These are phyloP conservation scores for Neurospora sublineolata DNA, from an alignment of 495 filamentous ascomycete genomes.

Conservation along the genomic window DNA sequence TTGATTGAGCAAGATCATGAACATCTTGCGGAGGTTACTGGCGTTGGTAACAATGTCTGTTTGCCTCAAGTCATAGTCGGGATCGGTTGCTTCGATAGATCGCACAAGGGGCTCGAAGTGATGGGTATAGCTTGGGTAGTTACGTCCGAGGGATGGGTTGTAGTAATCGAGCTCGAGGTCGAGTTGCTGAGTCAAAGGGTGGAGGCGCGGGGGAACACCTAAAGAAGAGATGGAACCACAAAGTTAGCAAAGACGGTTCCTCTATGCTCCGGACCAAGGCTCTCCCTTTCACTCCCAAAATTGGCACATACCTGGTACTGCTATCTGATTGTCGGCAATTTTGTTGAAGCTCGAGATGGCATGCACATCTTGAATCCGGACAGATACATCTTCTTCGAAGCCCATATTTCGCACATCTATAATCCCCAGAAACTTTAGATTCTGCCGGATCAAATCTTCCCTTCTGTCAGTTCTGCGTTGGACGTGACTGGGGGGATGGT, in stretches of 20 bases:
- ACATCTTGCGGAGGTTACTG: conserved; percentile 17
- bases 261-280: not conserved
- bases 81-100: conserved; percentile 6
- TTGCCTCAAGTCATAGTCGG: conserved; percentile 2
- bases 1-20: conserved; percentile 8
- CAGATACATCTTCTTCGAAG: not conserved
- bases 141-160: not conserved
- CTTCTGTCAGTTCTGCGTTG: not conserved
- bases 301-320: conserved; percentile 13
- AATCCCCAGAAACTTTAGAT: not conserved
- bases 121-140: conserved; percentile 5
- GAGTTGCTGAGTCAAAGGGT: conserved; percentile 1
- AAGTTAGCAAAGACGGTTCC: not conserved
- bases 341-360: conserved; percentile 19
- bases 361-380: conserved; percentile 2
- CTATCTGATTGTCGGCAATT: conserved; percentile 10
- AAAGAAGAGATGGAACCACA: too few species aligned
- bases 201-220: conserved; percentile 11
- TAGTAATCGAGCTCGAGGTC: not conserved
- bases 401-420: not conserved
- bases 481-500: conserved; percentile 1
- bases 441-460: not conserved
- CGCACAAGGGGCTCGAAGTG: conserved; percentile 16
- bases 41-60: conserved; percentile 12
- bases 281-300: not conserved